Percentiles rank a stretch among this genome's conserved stretches.
These are phyloP conservation scores for Myxozyma neotropica DNA, from an alignment of 805 yeast genomes.

Conservation along the genomic window DNA sequence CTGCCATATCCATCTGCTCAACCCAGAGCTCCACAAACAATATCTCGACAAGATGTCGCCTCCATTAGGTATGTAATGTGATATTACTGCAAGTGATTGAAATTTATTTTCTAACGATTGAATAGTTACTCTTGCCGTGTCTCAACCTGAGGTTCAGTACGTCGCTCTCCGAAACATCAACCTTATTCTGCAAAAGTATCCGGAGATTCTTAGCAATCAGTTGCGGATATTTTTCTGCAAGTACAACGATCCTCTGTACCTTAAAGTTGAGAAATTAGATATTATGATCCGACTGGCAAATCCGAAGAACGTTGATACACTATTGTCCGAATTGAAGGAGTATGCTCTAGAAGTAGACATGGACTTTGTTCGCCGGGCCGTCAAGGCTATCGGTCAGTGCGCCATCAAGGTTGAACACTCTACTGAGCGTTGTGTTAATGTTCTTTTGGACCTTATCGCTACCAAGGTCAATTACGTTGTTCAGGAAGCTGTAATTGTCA, in stretches of 20 bases:
- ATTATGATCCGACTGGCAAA: slow-evolving; percentile 79
- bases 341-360: slow-evolving; percentile 85
- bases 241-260: slow-evolving; percentile 86
- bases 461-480: slow-evolving; percentile 72
- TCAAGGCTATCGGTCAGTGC: slow-evolving; percentile 85
- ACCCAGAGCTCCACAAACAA: slow-evolving; percentile 33
- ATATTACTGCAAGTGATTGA: background rate
- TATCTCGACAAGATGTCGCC: slow-evolving; percentile 39
- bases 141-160: slow-evolving; percentile 92
- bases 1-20: slow-evolving; percentile 60
- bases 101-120: background rate
- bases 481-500: slow-evolving; percentile 77
- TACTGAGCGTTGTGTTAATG: slow-evolving; percentile 66
- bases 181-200: slow-evolving; percentile 85
- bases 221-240: slow-evolving; percentile 88
- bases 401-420: slow-evolving; percentile 74
- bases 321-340: slow-evolving; percentile 77
- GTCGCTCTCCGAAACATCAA: slow-evolving; percentile 90
- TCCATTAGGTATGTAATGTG: slow-evolving; percentile 31
- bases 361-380: slow-evolving; percentile 85
- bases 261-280: slow-evolving; percentile 92
- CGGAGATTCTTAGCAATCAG: slow-evolving; percentile 73
- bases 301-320: slow-evolving; percentile 59
- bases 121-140: slow-evolving; percentile 79
- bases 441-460: slow-evolving; percentile 64